These are phyloP conservation scores for Lodderomyces metapsilosis DNA, from an alignment of 1,139 yeast species.

Conservation along the genomic window DNA sequence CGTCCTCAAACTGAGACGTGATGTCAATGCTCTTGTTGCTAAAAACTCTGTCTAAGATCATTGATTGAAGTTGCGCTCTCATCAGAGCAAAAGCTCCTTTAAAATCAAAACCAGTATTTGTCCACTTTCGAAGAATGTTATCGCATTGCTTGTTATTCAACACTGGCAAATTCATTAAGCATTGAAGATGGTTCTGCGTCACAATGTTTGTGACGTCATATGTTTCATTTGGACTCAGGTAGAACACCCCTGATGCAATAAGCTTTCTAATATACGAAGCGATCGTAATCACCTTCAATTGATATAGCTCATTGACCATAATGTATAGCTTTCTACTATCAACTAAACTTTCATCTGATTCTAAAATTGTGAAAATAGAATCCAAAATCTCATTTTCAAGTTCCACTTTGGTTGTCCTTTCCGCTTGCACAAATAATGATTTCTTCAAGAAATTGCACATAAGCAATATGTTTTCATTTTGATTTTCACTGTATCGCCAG, in stretches of 20 bases:
- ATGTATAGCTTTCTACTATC: constrained; percentile 42
- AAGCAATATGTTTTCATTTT: constrained; percentile 35
- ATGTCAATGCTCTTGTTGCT: constrained; percentile 16
- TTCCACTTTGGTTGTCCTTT: constrained; percentile 31
- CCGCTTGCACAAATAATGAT: constrained; percentile 25
- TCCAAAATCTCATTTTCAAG: constrained; percentile 51
- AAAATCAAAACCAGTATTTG: constrained; percentile 32
- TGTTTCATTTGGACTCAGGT: constrained; percentile 37
- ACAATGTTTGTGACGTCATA: too few relatives aligned
- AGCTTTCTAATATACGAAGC: constrained; percentile 73
- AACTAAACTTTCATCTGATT: constrained; percentile 16
- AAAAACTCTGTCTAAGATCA: constrained; percentile 24
- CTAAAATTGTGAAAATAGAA: constrained; percentile 46
- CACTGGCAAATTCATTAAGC: constrained; percentile 56
- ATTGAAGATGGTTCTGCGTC: constrained; percentile 42
- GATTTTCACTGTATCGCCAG: constrained; percentile 27
- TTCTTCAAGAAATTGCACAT: constrained; percentile 40
- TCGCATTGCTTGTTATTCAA: constrained; percentile 51
- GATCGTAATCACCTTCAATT: constrained; percentile 51
- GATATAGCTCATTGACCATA: constrained; percentile 55
- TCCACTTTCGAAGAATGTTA: constrained; percentile 46
- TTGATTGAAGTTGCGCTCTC: constrained; percentile 23
- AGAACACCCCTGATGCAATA: constrained; percentile 81
- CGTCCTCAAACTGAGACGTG: constrained; percentile 9
- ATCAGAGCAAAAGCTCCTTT: constrained; percentile 29